Evolutionary conservation across 305 asterid genomes (phyloP), one percentile per base, ranked within the genome.

Genomic region (Stenogyne calaminthoides): DNA sequence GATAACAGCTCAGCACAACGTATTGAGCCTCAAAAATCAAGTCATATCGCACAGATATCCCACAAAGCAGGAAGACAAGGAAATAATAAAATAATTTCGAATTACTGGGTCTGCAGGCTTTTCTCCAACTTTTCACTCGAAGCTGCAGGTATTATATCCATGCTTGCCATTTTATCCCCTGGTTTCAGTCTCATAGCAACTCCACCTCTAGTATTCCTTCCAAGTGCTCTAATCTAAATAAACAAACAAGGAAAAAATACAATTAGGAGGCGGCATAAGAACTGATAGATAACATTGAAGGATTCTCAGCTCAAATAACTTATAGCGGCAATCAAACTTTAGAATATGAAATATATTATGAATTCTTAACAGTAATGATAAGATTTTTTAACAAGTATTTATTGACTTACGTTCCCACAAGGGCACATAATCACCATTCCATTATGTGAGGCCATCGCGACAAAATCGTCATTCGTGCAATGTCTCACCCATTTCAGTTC

Each of bases 391-490:
- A 66, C 54, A 47, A 47, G 5, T 54, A 42, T 46, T 16, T 29
- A n/a, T 47, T 18, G 72, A 77, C 94, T 84, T 85, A 93, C 99
- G 72, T 78, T 84, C 62, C 80, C 95, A 74, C 97, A 91, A 65
- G 96, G 81, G 70, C 89, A 74, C 87, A 93, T 78, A 58, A 85
- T 88, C 80, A 93, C 99, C 93, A 86, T 82, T 76, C 97, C 99
- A 63, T 91, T 93, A 47, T 86, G 97, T 20, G 99, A 95, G 65
- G 99, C 98, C 97, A 95, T 95, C 58, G 97, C 98, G 75, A 93
- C 96, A 82, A 76, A 87, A 82, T 91, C 97, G 78, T 89, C 90
- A 79, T 93, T 93, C 9, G 95, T 85, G 85, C 99, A 95, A 78
- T 79, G 80, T 71, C 91, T 82, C 77, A 91, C 97, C 99, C 99